Evolutionary conservation across 306 rosid species (phyloP).

Genomic region (Alnus glutinosa): DNA sequence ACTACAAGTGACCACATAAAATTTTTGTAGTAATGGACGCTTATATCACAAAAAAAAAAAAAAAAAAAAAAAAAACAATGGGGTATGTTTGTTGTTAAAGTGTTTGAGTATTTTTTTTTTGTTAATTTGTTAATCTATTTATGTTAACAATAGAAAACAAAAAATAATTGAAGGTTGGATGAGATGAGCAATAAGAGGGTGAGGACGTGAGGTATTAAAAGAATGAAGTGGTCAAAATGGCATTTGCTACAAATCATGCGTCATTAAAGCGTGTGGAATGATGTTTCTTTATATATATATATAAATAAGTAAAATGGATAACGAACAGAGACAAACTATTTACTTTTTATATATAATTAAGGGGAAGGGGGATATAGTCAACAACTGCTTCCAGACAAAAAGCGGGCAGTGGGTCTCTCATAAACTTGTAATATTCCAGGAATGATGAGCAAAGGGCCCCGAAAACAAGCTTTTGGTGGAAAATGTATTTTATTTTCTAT

Average conservation of each 20-base stretch:
- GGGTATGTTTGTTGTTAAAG: too few relatives aligned
- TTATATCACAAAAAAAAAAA: too few relatives aligned
- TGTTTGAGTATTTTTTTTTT: too few relatives aligned
- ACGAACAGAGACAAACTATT: constrained; percentile 26
- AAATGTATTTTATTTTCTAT: constrained; percentile 24
- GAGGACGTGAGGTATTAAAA: too few relatives aligned
- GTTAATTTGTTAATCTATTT: too few relatives aligned
- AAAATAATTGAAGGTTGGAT: too few relatives aligned
- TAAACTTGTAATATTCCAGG: constrained; percentile 55
- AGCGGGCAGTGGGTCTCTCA: constrained; percentile 51
- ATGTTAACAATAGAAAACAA: too few relatives aligned
- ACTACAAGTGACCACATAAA: too few relatives aligned
- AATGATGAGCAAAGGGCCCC: constrained; percentile 53
- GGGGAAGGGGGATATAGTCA: constrained; percentile 54
- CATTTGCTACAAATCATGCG: background rate
- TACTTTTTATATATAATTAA: constrained; percentile 24
- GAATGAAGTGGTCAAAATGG: background rate
- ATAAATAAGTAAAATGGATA: background rate
- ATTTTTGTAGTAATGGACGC: too few relatives aligned
- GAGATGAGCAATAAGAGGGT: too few relatives aligned
- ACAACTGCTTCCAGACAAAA: constrained; percentile 83
- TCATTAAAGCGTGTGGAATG: background rate
- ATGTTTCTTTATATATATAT: background rate
- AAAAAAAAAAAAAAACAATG: too few relatives aligned
- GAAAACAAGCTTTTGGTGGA: constrained; percentile 38